Evolutionary conservation across 2,329 filamentous ascomycete genomes (phyloP), one percentile per base, ranked within the genome.

Genomic region (Apiospora hydei): DNA sequence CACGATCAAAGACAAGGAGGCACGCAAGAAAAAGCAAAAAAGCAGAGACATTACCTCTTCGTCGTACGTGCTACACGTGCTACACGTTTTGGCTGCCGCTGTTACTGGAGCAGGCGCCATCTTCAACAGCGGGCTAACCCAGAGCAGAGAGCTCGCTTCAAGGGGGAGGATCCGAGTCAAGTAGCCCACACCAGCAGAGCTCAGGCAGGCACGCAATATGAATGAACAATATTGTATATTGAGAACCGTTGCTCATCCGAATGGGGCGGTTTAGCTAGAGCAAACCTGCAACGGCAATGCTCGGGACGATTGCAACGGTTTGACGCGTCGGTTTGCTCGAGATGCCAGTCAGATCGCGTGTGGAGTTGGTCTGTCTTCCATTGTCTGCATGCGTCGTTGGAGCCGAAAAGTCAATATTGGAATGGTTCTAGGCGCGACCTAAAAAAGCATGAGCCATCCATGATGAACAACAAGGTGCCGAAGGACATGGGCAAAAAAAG

Each of bases 101-200:
- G 30, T 64, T 24, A 3, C 57, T 14, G 34, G 7, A 30, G 34
- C 2, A 30, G 53, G 34, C 53, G 53, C 18, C 57, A 64, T 64
- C 57, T 64, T 64, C 57, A 24, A 64, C 57, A 41, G 34, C 57
- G 18, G 51, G 57, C 34, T 64, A 38, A 41, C 30, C 57, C 34
- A 64, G 30, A 38, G 30, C 21, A 64, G 51, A 30, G 16, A 34
- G 53, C 26, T 34, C 30, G 30, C 16, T 38, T 38, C 30, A 38
- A 61, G 30, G 14, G 53, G 14, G 53, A 61, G 16, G 14, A 21
- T 57, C 30, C 18, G 14, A 57, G 51, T 57, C 51, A 61, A 34
- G 26, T 18, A 38, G 30, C 53, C 7, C 30, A 18, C 30, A n/a
- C 30, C 53, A 38, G 16, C 24, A 38, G 16, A 57, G 26, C 34